Conservation (phyloP, 306 rosid genomes). For the Ochetophila trinervis region DNA sequence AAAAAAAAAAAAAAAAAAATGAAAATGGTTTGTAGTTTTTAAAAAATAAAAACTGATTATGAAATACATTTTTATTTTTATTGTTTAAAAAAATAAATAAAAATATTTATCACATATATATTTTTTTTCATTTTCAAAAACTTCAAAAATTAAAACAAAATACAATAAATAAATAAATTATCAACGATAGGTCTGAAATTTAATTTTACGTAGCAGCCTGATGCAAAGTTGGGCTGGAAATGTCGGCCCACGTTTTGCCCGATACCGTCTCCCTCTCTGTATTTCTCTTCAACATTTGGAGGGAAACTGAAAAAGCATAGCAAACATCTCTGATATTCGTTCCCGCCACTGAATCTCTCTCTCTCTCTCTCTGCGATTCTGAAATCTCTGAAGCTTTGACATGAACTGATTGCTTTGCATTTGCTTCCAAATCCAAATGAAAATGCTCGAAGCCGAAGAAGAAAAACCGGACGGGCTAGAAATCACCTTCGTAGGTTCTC, state of each 20-base stretch:
- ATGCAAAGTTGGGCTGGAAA: too few relatives aligned
- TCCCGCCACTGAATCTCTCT: constrained; percentile 31
- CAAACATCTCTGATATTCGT: neutral
- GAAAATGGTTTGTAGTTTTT: too few relatives aligned
- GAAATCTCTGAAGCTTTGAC: neutral
- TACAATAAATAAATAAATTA: too few relatives aligned
- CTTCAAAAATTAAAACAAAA: too few relatives aligned
- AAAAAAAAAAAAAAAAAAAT: too few relatives aligned
- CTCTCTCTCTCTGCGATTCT: neutral
- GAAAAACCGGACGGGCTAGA: constrained; percentile 55
- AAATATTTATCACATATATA: too few relatives aligned
- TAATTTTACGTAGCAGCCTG: too few relatives aligned
- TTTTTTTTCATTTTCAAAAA: too few relatives aligned
- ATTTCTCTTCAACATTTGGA: neutral
- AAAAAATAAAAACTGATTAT: too few relatives aligned
- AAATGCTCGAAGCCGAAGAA: constrained; percentile 31
- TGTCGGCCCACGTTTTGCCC: neutral
- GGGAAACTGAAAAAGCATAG: neutral
- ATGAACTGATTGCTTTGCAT: neutral
- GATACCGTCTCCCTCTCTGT: neutral
- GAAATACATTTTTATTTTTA: too few relatives aligned
- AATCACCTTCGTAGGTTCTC: constrained; percentile 70
- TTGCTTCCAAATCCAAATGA: constrained; percentile 18
- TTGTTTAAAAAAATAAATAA: too few relatives aligned
- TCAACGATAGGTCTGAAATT: too few relatives aligned